These are phyloP conservation scores for Annulohypoxylon truncatum DNA, from an alignment of 2,329 filamentous ascomycete genomes.

Conservation along the genomic window DNA sequence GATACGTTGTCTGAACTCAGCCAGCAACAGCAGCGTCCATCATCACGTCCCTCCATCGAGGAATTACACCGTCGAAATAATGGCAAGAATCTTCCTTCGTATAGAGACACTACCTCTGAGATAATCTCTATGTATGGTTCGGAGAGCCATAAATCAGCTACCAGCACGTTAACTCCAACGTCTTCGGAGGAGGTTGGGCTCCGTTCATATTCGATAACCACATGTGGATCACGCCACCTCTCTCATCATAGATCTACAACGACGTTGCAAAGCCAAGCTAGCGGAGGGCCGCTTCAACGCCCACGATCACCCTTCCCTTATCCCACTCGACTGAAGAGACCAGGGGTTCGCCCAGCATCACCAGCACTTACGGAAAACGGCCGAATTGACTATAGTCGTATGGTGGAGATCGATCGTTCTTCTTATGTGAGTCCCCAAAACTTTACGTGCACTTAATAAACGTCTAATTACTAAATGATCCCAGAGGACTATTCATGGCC, in stretches of 20 bases:
- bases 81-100: slow-evolving; percentile 59
- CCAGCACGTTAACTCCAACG: slow-evolving; percentile 57
- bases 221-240: slow-evolving; percentile 60
- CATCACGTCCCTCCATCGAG: slow-evolving; percentile 49
- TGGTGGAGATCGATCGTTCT: slow-evolving; percentile 62
- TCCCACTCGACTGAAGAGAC: slow-evolving; percentile 66
- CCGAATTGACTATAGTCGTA: slow-evolving; percentile 61
- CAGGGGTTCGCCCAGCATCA: slow-evolving; percentile 62
- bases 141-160: slow-evolving; percentile 59
- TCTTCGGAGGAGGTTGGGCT: slow-evolving; percentile 57
- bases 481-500: slow-evolving; percentile 59
- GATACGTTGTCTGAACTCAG: slow-evolving; percentile 48
- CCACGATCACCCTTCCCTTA: slow-evolving; percentile 70
- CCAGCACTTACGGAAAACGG: slow-evolving; percentile 62
- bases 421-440: slow-evolving; percentile 55
- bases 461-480: background rate
- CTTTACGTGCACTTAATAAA: background rate
- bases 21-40: slow-evolving; percentile 45
- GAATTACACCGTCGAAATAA: slow-evolving; percentile 54
- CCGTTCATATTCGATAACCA: slow-evolving; percentile 67
- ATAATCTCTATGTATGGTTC: slow-evolving; percentile 67
- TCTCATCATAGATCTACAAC: slow-evolving; percentile 61
- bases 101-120: slow-evolving; percentile 65
- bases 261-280: slow-evolving; percentile 61
- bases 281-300: slow-evolving; percentile 58